Evolutionary conservation across 2,329 filamentous ascomycete species (phyloP).

Genomic region (Lecanicillium sp.): DNA sequence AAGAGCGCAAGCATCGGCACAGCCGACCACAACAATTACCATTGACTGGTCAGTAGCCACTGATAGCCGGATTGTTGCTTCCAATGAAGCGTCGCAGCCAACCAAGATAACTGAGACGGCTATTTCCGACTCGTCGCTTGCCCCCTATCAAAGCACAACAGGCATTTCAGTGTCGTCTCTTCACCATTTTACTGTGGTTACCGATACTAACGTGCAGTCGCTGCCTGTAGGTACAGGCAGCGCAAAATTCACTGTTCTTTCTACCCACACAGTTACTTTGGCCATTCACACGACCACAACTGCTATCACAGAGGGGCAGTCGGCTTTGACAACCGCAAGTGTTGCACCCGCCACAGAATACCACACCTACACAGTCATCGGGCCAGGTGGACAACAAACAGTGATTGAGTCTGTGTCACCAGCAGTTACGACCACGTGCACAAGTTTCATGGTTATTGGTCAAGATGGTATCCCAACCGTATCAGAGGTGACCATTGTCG

Average conservation of each 20-base stretch:
- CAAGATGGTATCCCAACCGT: conserved; percentile 20
- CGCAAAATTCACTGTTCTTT: conserved; percentile 14
- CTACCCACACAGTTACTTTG: conserved; percentile 15
- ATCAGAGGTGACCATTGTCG: conserved; percentile 21
- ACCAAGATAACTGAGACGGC: too few species aligned
- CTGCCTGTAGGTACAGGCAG: conserved; percentile 10
- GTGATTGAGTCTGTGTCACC: conserved; percentile 20
- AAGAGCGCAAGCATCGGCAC: conserved; percentile 1
- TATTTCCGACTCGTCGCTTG: too few species aligned
- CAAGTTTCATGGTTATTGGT: conserved; percentile 21
- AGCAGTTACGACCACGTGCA: conserved; percentile 19
- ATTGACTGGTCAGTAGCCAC: background rate
- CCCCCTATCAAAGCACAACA: too few species aligned
- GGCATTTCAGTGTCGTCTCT: background rate
- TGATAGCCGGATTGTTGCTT: background rate
- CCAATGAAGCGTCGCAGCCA: too few species aligned
- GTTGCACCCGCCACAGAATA: conserved; percentile 13
- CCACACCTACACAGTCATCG: conserved; percentile 21
- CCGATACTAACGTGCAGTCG: conserved; percentile 17
- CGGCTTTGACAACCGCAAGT: too few species aligned
- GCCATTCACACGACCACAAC: background rate
- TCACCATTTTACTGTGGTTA: conserved; percentile 14
- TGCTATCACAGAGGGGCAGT: background rate
- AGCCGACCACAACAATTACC: background rate
- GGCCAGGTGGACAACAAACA: conserved; percentile 24